Percentiles rank a stretch among this genome's conserved stretches.
phyloP scores from a whole-genome alignment of 257 asterid genomes.

The Ilex asprella region DNA sequence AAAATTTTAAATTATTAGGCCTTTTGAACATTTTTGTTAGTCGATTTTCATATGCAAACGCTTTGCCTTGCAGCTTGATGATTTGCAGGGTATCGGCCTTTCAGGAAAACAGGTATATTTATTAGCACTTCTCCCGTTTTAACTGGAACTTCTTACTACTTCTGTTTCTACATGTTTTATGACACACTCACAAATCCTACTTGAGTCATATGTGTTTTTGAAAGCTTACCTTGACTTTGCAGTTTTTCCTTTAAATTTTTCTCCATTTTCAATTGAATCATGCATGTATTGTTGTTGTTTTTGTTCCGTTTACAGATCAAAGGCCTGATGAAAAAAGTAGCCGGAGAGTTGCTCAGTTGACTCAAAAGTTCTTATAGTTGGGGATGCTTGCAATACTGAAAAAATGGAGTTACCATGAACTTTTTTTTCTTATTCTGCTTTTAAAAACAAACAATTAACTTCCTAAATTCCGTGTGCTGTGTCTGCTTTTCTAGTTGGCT shows the following conservation, averaged over 20 bases:
- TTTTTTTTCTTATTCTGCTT: neutral
- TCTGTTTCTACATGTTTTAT: neutral
- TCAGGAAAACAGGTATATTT: conserved; percentile 68
- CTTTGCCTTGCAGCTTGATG: conserved; percentile 57
- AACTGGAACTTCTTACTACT: neutral
- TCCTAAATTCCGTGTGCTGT: too few relatives aligned
- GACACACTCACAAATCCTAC: too few relatives aligned
- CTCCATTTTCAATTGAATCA: too few relatives aligned
- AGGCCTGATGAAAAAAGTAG: conserved; percentile 64
- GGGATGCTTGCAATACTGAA: conserved; percentile 1
- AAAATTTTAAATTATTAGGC: too few relatives aligned
- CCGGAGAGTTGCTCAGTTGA: conserved; percentile 47
- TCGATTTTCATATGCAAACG: neutral
- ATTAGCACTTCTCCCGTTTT: neutral
- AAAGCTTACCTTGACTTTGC: too few relatives aligned
- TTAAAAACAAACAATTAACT: too few relatives aligned
- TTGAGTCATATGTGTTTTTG: too few relatives aligned
- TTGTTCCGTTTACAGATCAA: conserved; percentile 38
- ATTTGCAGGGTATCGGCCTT: conserved; percentile 70
- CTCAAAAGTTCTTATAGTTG: neutral
- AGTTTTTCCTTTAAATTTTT: neutral
- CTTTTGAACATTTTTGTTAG: too few relatives aligned
- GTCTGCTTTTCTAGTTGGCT: too few relatives aligned
- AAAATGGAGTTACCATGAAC: conserved; percentile 19
- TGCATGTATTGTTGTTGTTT: neutral